Evolutionary conservation across 306 rosid genomes (phyloP), one percentile per base, ranked within the genome.

Genomic region (Citrullus amarus): DNA sequence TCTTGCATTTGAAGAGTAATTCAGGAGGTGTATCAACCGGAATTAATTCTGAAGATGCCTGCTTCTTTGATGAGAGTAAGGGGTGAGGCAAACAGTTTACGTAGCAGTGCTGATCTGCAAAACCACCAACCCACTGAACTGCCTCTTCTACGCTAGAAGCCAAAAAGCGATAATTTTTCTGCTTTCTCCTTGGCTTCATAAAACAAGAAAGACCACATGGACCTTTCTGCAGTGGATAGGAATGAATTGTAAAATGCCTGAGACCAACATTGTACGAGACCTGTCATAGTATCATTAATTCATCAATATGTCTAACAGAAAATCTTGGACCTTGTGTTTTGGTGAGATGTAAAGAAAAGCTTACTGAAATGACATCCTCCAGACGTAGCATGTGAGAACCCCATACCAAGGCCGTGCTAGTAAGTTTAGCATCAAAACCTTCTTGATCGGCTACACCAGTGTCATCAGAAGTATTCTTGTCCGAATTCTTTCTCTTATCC

Each of bases 51-150:
- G 97, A 90, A 81, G 99, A 95, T 39, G 97, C 97, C 81, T 95
- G 97, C 92, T 92, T 95, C 88, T 95, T 95, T 9, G 97, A 92
- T 74, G 97, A 92, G 76, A 85, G 81, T 88, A 91, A 87, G 25
- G 99, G 99, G 79, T 95, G 99, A 66, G 99, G 99, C 80, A 95
- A 91, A 87, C 97, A 92, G 84, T 95, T 91, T 76, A 95, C 85
- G 6, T 85, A 91, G 83, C 99, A 95, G 54, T 92, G 96, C 82
- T 95, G 99, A 86, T 95, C 99, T 15, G 99, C 99, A 90, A 92
- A 90, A 61, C 93, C 97, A 51, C 93, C 97, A 85, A 95, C 97
- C 99, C 99, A 95, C 58, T 88, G 97, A 84, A 95, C 78, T 58
- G 99, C 99, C 84, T 95, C 99, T 69, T 95, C 99, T 34, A 83